Base-by-base conservation (phyloP, 768 basidiomycete genomes). In the Lactarius sp. region DNA sequence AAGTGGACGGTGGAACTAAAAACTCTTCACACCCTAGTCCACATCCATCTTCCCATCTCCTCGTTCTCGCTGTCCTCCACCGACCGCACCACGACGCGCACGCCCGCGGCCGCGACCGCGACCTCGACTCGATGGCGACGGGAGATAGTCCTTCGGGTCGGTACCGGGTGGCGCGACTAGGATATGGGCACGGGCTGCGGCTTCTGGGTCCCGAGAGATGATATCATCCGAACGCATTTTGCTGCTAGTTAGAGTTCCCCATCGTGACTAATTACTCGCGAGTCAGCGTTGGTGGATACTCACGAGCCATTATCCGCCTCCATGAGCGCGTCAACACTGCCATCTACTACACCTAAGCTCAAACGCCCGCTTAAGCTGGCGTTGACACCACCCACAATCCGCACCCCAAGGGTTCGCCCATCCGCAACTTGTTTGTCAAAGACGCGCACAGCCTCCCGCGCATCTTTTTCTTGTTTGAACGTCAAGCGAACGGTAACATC, bases 191-290 rank as follows among this genome's bases (percentile, higher is more conserved):
- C 68, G 68, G 6, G 65, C 66, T 41, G 66, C 61, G 1, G 65
- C 68, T 31, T 68, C 68, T 22, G 68, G 56, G 44, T 68, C 66
- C 8, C 61, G 59, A 22, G 62, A 58, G 49, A 68, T 53, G 31
- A 68, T 63, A 53, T 67, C 66, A 33, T 68, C 68, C 10, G 68
- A 68, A 31, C 68, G 68, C 62, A 68, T 59, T 68, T 68, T 68
- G 47, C 66, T 68, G 50, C 42, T 47, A 12, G 46, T 44, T 33
- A 22, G 3, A 3, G 14, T 46, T 53, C 2, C 2, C 20, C 7
- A 16, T 22, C 13, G 33, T 49, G 34, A 36, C 6, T 34, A 20
- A 8, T 46, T 20, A 41, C 14, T 47, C 33, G 12, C 3, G 16
- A 58, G 22, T 13, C 16, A 47, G 36, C 13, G 37, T 7, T 9